A percentile compares a stretch with the other conserved stretches of the same genome.
Evolutionary conservation across 352 stramenopile species (phyloP).

Genomic region (Thraustochytrium striatum): DNA sequence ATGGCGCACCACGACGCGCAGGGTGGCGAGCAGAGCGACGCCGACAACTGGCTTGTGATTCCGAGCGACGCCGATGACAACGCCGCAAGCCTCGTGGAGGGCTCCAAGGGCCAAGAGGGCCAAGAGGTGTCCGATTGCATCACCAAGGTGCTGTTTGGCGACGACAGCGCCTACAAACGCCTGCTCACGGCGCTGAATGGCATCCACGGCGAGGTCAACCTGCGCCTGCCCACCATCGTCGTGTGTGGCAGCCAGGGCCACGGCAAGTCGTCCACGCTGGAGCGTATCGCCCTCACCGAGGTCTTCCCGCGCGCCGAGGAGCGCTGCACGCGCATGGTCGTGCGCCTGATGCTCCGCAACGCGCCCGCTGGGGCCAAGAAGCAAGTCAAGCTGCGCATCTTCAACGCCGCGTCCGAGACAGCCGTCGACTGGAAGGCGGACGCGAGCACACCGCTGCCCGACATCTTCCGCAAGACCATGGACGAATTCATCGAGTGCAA

Average conservation of each 20-base stretch:
- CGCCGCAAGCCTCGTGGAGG: too few species aligned
- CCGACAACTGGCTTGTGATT: too few species aligned
- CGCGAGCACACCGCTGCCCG: constrained; percentile 48
- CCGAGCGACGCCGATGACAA: too few species aligned
- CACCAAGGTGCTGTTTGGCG: neutral
- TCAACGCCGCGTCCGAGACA: constrained; percentile 55
- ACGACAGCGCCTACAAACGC: neutral
- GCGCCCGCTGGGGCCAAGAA: too few species aligned
- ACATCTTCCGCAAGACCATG: constrained; percentile 58
- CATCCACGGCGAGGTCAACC: constrained; percentile 39
- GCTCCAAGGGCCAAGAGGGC: too few species aligned
- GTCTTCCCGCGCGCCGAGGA: constrained; percentile 58
- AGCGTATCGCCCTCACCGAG: constrained; percentile 59
- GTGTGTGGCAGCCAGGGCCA: constrained; percentile 60
- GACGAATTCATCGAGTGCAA: constrained; percentile 53
- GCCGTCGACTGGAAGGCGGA: constrained; percentile 51
- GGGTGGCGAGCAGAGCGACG: too few species aligned
- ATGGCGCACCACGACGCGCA: too few species aligned
- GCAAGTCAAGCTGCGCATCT: neutral
- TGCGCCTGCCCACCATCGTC: constrained; percentile 57
- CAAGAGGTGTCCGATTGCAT: too few species aligned
- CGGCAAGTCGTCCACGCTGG: constrained; percentile 61
- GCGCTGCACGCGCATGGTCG: constrained; percentile 58
- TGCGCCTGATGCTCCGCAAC: constrained; percentile 58
- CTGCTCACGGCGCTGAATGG: constrained; percentile 28